Base-by-base conservation (phyloP, 2,329 filamentous ascomycete genomes). In the Sporothrix pseudoabietina region DNA sequence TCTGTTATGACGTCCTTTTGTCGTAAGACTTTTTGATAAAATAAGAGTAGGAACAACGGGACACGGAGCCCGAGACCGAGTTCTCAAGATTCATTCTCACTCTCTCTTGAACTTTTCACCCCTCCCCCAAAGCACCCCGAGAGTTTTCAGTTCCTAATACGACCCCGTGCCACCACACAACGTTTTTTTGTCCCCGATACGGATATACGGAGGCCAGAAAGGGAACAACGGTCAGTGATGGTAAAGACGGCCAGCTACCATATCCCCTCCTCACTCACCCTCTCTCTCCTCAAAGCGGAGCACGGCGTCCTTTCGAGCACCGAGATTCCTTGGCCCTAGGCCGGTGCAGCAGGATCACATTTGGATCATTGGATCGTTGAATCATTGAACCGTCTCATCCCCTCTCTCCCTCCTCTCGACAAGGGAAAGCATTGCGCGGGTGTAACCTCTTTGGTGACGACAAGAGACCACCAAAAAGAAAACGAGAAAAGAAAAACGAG, bases 131-230 rank as follows among this genome's bases (percentile, higher is more conserved):
- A 14, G 10, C 52, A 47, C 47, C 26, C 41, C 47, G 22, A 55
- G 52, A 8, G 52, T 8, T 9, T 14, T 16, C 47, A 52, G 19
- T 52, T 55, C 10, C 7, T n/a, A 55, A 55, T 61, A 39, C 57
- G 8, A n/a, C 30, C 26, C 57, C 30, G 57, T 57, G 54, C 10
- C 30, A 35, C 57, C 35, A 59, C 14, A 39, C 32, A 39, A 30
- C 52, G 57, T 61, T 35, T 26, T 65, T 65, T 65, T 19, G 12
- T 30, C 22, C 52, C 61, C 39, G 61, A 35, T n/a, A 52, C 61
- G 61, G 61, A 47, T 49, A 52, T 68, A 68, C 65, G 65, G 65
- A 49, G 44, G 44, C 65, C 65, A 68, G 44, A 68, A 52, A 68
- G 44, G 63, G 65, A 10, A 52, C 44, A 44, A 26, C 26, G 52